phyloP scores from a whole-genome alignment of 305 asterid genomes.

The Solanum aculeatissimum region DNA sequence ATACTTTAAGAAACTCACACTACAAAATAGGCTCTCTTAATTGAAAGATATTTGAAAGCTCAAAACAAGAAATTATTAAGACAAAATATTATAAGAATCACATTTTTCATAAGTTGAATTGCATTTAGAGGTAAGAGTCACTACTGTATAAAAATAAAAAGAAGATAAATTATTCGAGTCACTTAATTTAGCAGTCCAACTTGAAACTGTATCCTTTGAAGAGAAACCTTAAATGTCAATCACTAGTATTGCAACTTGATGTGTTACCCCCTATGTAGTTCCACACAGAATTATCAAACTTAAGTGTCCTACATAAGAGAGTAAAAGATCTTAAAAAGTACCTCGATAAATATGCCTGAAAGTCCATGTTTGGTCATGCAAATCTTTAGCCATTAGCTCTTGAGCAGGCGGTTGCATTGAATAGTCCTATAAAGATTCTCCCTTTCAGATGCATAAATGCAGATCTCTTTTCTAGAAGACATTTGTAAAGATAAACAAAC shows the following conservation, averaged over 20 bases:
- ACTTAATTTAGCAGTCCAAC: background rate
- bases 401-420: conserved; percentile 98
- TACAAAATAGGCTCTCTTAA: background rate
- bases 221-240: background rate
- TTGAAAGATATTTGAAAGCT: background rate
- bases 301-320: background rate
- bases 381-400: conserved; percentile 78
- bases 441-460: conserved; percentile 9
- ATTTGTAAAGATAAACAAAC: conserved; percentile 21
- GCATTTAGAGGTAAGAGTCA: background rate
- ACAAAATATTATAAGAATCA: background rate
- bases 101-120: background rate
- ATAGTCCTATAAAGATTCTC: conserved; percentile 49
- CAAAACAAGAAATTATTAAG: background rate
- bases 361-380: conserved; percentile 94
- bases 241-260: background rate
- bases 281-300: background rate
- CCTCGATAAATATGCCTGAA: conserved; percentile 93
- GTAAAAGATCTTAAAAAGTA: conserved; percentile 11
- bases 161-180: background rate
- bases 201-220: background rate
- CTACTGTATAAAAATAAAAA: background rate
- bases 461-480: background rate
- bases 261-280: background rate
- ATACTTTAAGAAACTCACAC: background rate